Evolutionary conservation across 441 rosid genomes (phyloP), one percentile per base, ranked within the genome.

Genomic region (Cnidoscolus chayamansa): DNA sequence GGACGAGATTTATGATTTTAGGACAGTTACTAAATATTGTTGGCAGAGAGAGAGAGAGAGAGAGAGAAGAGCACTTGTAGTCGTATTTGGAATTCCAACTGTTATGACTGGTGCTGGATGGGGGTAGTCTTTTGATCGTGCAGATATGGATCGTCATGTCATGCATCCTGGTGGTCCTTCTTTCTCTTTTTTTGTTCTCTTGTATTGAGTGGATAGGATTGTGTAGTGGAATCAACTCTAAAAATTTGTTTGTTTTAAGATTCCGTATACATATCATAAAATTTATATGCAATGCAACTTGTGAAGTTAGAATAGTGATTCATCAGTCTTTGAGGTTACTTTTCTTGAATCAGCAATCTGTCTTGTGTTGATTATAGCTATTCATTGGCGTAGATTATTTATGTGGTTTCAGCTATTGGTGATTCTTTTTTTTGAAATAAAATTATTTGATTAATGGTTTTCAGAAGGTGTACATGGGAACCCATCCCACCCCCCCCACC

Each of bases 71-170:
- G 61, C 2, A 17, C 1, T 17, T 35, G 51, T 37, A 63, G 7
- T 72, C 40, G 32, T 37, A 19, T 25, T 17, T 30, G 72, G 12
- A 40, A 69, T 43, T 69, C 10, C 55, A 37, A 20, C 13, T 31
- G 70, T 66, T 25, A 30, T 50, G 70, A 54, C 11, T 37, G 62
- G 5, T 31, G 19, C 25, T 9, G 19, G 64, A 65, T 32, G 71
- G 57, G 71, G 57, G 49, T 40, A 49, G 43, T 49, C 65, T n/a
- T 57, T 13, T 55, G 0, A 35, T 45, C n/a, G 19, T 53, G 13
- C 32, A 11, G 50, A 72, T 58, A 59, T 59, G 67, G 77, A 67
- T 59, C 35, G 40, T 67, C 62, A 17, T 59, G 53, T 48, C 61
- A 43, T 73, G 45, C 57, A 60, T 50, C 17, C 17, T 32, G 17